phyloP scores from a whole-genome alignment of 176 grass and related monocot species.

The Hordeum marinum region DNA sequence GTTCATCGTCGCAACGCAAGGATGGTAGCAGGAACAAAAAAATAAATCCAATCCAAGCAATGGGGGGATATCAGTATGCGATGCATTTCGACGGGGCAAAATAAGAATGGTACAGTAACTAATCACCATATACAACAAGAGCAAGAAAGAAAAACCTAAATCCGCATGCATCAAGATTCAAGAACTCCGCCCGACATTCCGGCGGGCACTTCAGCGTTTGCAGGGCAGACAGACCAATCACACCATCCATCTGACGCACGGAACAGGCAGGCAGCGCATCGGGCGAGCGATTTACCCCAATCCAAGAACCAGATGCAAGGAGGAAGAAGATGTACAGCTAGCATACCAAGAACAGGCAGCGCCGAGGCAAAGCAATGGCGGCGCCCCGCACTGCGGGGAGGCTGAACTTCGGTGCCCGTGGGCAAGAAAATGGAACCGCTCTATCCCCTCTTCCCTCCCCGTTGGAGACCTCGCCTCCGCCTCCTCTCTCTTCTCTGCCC shows the following conservation, averaged over 20 bases:
- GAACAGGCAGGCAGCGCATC: not conserved
- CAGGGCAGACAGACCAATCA: not conserved
- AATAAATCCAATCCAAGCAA: not conserved
- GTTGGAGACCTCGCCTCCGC: conserved; percentile 11
- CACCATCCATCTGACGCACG: not conserved
- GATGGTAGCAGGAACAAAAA: no score
- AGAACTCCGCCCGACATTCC: not conserved
- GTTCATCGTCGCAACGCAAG: no score
- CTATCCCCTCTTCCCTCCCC: not conserved
- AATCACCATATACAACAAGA: not conserved
- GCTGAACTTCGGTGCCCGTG: not conserved
- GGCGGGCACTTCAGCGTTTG: not conserved
- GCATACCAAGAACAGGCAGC: not conserved
- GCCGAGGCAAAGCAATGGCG: not conserved
- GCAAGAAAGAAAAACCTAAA: not conserved
- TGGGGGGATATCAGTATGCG: not conserved
- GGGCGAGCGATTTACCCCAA: not conserved
- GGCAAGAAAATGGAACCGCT: not conserved
- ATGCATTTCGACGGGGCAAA: not conserved
- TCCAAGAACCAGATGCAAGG: not conserved
- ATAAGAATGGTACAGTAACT: not conserved
- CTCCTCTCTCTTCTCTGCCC: not conserved
- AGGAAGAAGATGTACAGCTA: no score
- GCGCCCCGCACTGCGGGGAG: not conserved
- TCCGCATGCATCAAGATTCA: not conserved